Conservation (phyloP, 805 yeast species). For the Candida tibetensis region DNA sequence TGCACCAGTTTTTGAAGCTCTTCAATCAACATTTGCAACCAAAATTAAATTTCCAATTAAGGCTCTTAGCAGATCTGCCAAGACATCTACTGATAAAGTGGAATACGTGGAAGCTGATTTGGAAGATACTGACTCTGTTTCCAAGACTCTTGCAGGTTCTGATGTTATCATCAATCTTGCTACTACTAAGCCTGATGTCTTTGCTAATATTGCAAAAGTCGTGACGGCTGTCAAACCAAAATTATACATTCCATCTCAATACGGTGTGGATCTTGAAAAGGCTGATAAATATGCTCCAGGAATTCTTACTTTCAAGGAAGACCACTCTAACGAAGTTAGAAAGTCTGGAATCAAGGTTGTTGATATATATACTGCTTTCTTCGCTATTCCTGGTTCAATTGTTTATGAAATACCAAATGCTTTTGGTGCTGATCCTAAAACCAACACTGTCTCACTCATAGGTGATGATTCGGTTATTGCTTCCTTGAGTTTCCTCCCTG, state of each 20-base stretch:
- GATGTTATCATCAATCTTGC: slow-evolving; percentile 52
- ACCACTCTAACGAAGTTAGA: slow-evolving; percentile 38
- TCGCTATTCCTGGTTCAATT: slow-evolving; percentile 34
- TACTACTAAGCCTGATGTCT: slow-evolving; percentile 28
- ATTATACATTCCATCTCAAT: slow-evolving; percentile 55
- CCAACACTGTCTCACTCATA: slow-evolving; percentile 30
- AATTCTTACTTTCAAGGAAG: slow-evolving; percentile 30
- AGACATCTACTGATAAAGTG: slow-evolving; percentile 31
- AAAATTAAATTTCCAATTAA: slow-evolving; percentile 48
- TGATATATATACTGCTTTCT: slow-evolving; percentile 40
- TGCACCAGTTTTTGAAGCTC: slow-evolving; percentile 41
- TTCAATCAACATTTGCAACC: slow-evolving; percentile 40
- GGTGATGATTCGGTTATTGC: slow-evolving; percentile 41
- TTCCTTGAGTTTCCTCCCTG: slow-evolving; percentile 31
- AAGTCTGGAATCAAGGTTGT: slow-evolving; percentile 46
- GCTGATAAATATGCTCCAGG: slow-evolving; percentile 30
- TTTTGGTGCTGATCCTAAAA: slow-evolving; percentile 37
- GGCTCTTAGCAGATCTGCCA: slow-evolving; percentile 41
- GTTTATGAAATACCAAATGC: slow-evolving; percentile 32
- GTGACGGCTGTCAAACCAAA: slow-evolving; percentile 44
- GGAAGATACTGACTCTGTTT: slow-evolving; percentile 21
- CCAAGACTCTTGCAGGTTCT: slow-evolving; percentile 41
- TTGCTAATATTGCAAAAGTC: slow-evolving; percentile 27
- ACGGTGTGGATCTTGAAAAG: slow-evolving; percentile 46
- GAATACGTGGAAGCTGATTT: slow-evolving; percentile 38